Percentiles rank a stretch among this genome's conserved stretches.
These are phyloP conservation scores for Cryphonectria radicalis DNA, from an alignment of 2,329 filamentous ascomycete species.

Conservation along the genomic window DNA sequence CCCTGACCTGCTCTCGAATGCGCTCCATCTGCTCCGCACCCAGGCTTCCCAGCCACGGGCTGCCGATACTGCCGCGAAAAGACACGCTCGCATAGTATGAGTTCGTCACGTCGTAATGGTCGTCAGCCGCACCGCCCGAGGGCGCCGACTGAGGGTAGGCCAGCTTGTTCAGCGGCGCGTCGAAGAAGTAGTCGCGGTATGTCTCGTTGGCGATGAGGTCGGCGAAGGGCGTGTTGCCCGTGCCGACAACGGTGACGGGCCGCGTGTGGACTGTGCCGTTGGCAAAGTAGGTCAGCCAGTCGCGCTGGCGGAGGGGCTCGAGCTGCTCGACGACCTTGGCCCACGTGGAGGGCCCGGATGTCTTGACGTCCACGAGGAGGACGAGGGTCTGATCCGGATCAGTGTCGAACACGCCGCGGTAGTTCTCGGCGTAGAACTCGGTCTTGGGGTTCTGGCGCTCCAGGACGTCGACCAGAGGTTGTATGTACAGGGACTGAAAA, in stretches of 20 bases:
- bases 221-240: constrained; percentile 66
- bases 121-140: constrained; percentile 22
- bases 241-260: constrained; percentile 70
- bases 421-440: constrained; percentile 48
- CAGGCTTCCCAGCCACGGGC: constrained; percentile 51
- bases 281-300: constrained; percentile 60
- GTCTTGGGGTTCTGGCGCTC: constrained; percentile 55
- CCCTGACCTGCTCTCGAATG: constrained; percentile 50
- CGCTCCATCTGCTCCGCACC: constrained; percentile 47
- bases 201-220: constrained; percentile 55
- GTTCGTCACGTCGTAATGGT: constrained; percentile 55
- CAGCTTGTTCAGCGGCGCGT: constrained; percentile 61
- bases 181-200: constrained; percentile 67
- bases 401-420: constrained; percentile 60
- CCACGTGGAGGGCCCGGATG: constrained; percentile 55
- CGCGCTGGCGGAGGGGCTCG: constrained; percentile 59
- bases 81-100: constrained; percentile 69
- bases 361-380: constrained; percentile 74
- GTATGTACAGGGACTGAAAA: constrained; percentile 65
- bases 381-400: constrained; percentile 58
- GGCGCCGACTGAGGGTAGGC: constrained; percentile 10
- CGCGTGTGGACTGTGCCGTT: constrained; percentile 55
- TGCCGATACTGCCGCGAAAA: constrained; percentile 58
- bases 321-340: constrained; percentile 58
- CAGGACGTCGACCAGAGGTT: constrained; percentile 65